These are phyloP conservation scores for Hemerocallis citrina DNA, from an alignment of 106 monocot genomes.

Conservation along the genomic window DNA sequence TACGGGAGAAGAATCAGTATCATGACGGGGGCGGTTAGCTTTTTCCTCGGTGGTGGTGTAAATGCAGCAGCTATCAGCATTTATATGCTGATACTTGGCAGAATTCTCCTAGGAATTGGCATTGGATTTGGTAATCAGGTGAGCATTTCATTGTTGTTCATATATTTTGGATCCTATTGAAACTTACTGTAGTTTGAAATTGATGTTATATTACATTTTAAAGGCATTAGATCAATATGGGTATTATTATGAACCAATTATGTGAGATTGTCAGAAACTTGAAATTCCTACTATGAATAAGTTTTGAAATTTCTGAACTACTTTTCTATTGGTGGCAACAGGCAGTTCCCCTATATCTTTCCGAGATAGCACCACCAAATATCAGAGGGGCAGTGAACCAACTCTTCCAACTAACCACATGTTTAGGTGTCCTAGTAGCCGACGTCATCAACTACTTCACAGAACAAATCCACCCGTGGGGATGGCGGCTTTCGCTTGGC, in stretches of 20 bases:
- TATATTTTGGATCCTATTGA: not conserved
- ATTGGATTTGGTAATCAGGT: constrained; percentile 58
- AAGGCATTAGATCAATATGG: too few relatives aligned
- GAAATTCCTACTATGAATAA: not conserved
- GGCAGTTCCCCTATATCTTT: constrained; percentile 70
- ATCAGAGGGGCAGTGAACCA: constrained; percentile 58
- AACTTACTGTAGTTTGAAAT: not conserved
- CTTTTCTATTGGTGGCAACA: constrained; percentile 8
- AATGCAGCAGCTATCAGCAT: constrained; percentile 43
- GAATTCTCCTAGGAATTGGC: constrained; percentile 49
- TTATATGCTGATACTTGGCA: constrained; percentile 46
- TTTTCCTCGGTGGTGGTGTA: constrained; percentile 39
- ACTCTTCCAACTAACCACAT: constrained; percentile 50
- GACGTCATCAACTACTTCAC: constrained; percentile 65
- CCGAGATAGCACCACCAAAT: constrained; percentile 54
- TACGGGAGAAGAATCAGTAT: constrained; percentile 43
- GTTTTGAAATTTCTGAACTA: not conserved
- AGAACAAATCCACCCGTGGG: constrained; percentile 52
- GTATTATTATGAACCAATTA: too few relatives aligned
- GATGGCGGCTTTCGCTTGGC: constrained; percentile 64
- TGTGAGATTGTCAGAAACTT: too few relatives aligned
- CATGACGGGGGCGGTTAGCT: constrained; percentile 34
- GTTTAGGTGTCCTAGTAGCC: constrained; percentile 43
- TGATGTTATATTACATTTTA: too few relatives aligned
- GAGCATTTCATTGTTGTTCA: not conserved